Evolutionary conservation across 2,329 filamentous ascomycete genomes (phyloP), one percentile per base, ranked within the genome.

Genomic region (Penicillium sp.): DNA sequence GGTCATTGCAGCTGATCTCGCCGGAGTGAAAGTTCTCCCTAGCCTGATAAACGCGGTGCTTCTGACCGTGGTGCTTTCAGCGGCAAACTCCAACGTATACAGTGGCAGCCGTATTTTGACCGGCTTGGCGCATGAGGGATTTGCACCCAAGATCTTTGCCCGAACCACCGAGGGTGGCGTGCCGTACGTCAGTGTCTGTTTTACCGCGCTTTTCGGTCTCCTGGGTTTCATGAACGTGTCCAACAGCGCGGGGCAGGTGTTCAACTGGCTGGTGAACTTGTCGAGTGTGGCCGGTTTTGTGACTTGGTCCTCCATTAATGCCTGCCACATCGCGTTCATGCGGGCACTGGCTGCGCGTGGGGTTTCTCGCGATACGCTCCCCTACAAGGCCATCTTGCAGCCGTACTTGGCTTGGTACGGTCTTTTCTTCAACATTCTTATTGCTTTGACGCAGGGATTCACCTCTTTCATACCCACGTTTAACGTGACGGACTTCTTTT

Each of bases 201-300:
- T 75, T 49, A 78, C 76, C 0, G 69, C 68, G n/a, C 64, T 70
- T 0, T 77, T 89, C 60, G 84, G 84, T 27, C 76, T 86, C 9
- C 76, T 90, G 2, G 83, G 84, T 0, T 90, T 85, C 74, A 82
- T 90, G 65, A 88, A 87, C 66, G 79, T 84, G 36, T 83, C 81
- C 42, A 79, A 78, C 56, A 81, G 78, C 40, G 84, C 85, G 20
- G 78, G 81, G 16, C 74, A 76, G 7, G 86, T 87, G 72, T 60
- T 90, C 51, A 64, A 60, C 36, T 70, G 68, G 65, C 61, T 71
- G 11, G 63, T 66, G 33, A 69, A 70, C 45, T 65, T 71, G 33
- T 65, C 63, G 31, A 65, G 66, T 47, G 66, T 69, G 39, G 65
- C 63, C n/a, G 67, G 61, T 11, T 70, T 70, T 48, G 66, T 70